Evolutionary conservation across 371 early-diverging fungal species (phyloP).

Genomic region (Blakeslea trispora): DNA sequence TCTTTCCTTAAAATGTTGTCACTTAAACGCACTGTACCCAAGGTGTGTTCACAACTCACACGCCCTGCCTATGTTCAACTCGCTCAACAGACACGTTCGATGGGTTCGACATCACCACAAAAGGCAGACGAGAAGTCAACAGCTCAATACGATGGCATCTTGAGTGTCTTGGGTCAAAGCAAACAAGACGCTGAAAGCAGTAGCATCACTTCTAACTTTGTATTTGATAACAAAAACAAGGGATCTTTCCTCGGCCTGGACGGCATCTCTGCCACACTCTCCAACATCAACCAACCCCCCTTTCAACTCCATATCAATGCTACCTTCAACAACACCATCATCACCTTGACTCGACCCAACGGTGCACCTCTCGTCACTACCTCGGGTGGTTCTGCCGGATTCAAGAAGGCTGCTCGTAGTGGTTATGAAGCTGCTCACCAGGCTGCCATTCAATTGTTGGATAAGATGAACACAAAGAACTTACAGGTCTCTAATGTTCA

Average conservation of each 20-base stretch:
- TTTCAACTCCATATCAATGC: constrained; percentile 79
- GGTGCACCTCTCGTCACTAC: constrained; percentile 74
- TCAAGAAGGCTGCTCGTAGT: constrained; percentile 87
- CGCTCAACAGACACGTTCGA: constrained; percentile 15
- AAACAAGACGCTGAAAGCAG: constrained; percentile 4
- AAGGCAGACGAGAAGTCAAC: constrained; percentile 1
- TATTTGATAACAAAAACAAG: background rate
- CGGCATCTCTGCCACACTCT: constrained; percentile 13
- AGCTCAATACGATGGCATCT: constrained; percentile 27
- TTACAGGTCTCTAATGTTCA: constrained; percentile 69
- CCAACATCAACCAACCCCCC: constrained; percentile 27
- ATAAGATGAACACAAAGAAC: constrained; percentile 65
- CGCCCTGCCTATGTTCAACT: constrained; percentile 14
- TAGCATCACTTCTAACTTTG: background rate
- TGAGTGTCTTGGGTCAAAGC: constrained; percentile 14
- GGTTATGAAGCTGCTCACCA: constrained; percentile 94
- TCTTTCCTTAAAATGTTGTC: constrained; percentile 16
- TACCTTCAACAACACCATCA: constrained; percentile 87
- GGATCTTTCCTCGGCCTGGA: background rate
- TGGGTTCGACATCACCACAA: constrained; percentile 4
- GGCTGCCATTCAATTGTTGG: constrained; percentile 77
- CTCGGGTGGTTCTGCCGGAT: constrained; percentile 84
- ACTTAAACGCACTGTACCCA: constrained; percentile 21
- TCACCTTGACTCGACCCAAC: constrained; percentile 75
- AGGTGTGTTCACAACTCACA: constrained; percentile 8